phyloP scores from a whole-genome alignment of 1,284 basidiomycete species.

The Cutaneotrichosporon mucoides region DNA sequence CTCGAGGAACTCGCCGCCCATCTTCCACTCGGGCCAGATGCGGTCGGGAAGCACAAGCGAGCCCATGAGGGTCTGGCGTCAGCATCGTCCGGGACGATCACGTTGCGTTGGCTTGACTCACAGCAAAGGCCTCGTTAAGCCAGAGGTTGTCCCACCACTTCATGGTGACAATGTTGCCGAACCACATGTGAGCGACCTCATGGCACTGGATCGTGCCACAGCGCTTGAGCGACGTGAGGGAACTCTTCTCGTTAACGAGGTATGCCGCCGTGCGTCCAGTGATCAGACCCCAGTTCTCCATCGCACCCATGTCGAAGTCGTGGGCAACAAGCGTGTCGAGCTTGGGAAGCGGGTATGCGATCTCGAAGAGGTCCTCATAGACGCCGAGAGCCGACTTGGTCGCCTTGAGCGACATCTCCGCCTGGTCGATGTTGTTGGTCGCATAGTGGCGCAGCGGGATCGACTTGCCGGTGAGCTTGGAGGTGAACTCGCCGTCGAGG shows the following conservation, averaged over 20 bases:
- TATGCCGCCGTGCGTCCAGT: slow-evolving; percentile 82
- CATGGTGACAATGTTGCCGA: slow-evolving; percentile 58
- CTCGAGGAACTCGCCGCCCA: slow-evolving; percentile 55
- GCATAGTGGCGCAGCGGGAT: slow-evolving; percentile 84
- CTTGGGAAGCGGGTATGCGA: slow-evolving; percentile 89
- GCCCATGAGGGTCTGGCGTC: slow-evolving; percentile 59
- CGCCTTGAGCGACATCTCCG: slow-evolving; percentile 71
- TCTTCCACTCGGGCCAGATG: slow-evolving; percentile 56
- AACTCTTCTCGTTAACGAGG: slow-evolving; percentile 73
- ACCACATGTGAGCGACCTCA: slow-evolving; percentile 52
- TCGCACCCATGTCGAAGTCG: slow-evolving; percentile 88
- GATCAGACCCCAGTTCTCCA: slow-evolving; percentile 96
- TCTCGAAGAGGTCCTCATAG: slow-evolving; percentile 87
- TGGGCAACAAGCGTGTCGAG: slow-evolving; percentile 76
- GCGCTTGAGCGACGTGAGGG: slow-evolving; percentile 72
- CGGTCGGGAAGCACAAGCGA: slow-evolving; percentile 83
- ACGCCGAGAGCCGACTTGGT: slow-evolving; percentile 79
- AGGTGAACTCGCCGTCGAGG: slow-evolving; percentile 70
- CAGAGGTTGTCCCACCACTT: slow-evolving; percentile 88
- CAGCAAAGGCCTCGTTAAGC: slow-evolving; percentile 71
- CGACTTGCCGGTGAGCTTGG: slow-evolving; percentile 73
- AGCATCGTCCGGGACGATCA: too few species aligned
- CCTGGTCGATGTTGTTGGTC: slow-evolving; percentile 77
- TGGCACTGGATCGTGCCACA: slow-evolving; percentile 60
- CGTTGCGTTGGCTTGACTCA: too few species aligned